Evolutionary conservation across 768 basidiomycete genomes (phyloP), one percentile per base, ranked within the genome.

Genomic region (Mycena crocata): DNA sequence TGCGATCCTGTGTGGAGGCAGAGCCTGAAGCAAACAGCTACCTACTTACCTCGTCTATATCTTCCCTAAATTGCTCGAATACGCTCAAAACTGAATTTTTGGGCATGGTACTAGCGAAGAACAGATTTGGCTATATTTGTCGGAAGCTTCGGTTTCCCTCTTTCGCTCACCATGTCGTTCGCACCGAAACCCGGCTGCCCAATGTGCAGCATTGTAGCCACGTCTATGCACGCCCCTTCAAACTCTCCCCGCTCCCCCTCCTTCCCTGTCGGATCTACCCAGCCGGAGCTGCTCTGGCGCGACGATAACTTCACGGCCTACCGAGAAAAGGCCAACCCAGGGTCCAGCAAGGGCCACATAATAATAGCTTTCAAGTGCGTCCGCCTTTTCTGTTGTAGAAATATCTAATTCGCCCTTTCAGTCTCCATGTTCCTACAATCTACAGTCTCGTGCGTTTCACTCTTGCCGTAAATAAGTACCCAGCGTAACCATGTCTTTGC

Each of bases 281-380:
- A 84, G 58, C 85, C 86, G 17, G 89, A 93, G 66, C 81, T 92
- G 52, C 81, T 93, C 12, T 93, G 90, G 90, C 85, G 86, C 57
- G 91, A 93, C 75, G 88, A 90, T 67, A 91, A 92, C 77, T 90
- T 93, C 66, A 93, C 92, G 21, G 86, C 84, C 7, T 93, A 92
- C 77, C 83, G 87, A 68, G 92, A 93, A 79, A 88, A 83, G 73
- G 84, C 82, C 21, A 84, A 91, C 68, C 90, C 91, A 1, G 87
- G 93, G 28, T 92, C 91, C n/a, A 87, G 86, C 72, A 87, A 84
- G 71, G 91, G 88, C 5, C 92, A 94, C 75, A 77, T 93, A 46
- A 84, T 93, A 63, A 80, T 92, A 62, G 89, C 88, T 24, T 91
- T 94, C 87, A 93, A 93, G 92, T 91, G 68, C 49, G 89, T 83